Evolutionary conservation across 345 rosid species (phyloP), one percentile per base, ranked within the genome.

Genomic region (Sonneratia caseolaris): DNA sequence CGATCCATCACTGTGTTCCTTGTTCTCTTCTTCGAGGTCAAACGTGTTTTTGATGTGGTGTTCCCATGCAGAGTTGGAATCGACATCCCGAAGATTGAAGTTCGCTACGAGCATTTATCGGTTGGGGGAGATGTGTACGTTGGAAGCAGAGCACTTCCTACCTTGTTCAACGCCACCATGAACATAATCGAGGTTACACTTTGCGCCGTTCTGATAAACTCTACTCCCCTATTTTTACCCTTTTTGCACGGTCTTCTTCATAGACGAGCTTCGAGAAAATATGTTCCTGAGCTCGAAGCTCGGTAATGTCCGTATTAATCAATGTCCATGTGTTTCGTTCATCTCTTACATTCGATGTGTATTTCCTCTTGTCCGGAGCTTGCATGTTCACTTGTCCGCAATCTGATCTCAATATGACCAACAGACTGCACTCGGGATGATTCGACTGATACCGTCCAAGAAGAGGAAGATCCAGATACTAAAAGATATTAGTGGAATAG

Each of bases 61-160:
- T 32, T 27, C 2, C 47, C 66, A 0, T 74, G 56, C 78, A 93
- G 97, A 77, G 98, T 93, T 59, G 94, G 91, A 14, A 87, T 93
- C 57, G 86, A 91, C 70, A 76, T 87, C 70, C 94, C 98, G 0
- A 86, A 86, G 70, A 88, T 93, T 64, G 97, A 93, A 83, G 96
- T 91, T 7, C 86, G 94, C 32, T 91, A 74, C 64, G 87, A 93
- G 81, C 73, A 86, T 71, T 66, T 93, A 59, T 79, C 84, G 0
- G 79, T 91, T 2, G 86, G 84, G 66, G 97, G 98, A 77, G 87
- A 91, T 48, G 91, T 86, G 11, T 83, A 84, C 77, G 77, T 86
- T 48, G 98, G 97, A 38, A 88, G 90, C 80, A 89, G 98, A 87
- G 97, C 98, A 0, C 87, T 89, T 79, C 97, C 97, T 19, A 89